Percentiles rank a stretch among this genome's conserved stretches.
phyloP scores from a whole-genome alignment of 257 asterid species.

The Rehmannia glutinosa region DNA sequence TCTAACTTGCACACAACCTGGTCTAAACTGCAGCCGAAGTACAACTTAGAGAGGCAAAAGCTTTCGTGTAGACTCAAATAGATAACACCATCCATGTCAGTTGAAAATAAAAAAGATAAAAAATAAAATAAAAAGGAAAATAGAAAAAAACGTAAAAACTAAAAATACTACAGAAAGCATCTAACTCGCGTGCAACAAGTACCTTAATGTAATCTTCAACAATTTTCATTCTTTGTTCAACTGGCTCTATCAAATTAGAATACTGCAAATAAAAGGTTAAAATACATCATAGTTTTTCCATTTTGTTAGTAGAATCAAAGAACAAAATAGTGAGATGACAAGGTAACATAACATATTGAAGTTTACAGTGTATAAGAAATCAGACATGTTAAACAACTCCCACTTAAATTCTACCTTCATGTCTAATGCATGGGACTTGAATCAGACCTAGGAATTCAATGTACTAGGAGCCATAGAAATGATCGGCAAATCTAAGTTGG shows the following conservation, averaged over 20 bases:
- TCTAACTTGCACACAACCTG: too few species aligned
- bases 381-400: background rate
- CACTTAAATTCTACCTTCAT: background rate
- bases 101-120: background rate
- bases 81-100: background rate
- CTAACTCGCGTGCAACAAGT: slow-evolving; percentile 5
- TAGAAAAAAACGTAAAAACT: too few species aligned
- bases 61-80: too few species aligned
- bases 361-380: background rate
- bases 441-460: background rate
- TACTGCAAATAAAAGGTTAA: slow-evolving; percentile 45
- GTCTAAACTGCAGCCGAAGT: too few species aligned
- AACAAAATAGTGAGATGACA: background rate
- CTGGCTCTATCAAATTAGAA: slow-evolving; percentile 63
- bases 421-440: background rate
- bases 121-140: background rate
- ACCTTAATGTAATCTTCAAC: slow-evolving; percentile 83
- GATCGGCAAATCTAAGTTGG: background rate
- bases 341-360: background rate
- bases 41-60: too few species aligned
- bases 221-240: slow-evolving; percentile 59
- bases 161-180: slow-evolving; percentile 5
- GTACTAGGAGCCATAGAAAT: background rate
- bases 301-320: slow-evolving; percentile 3
- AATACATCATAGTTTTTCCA: slow-evolving; percentile 8